Evolutionary conservation across 177 flowering plant genomes (phyloP).

Genomic region (Vitis hybrid): DNA sequence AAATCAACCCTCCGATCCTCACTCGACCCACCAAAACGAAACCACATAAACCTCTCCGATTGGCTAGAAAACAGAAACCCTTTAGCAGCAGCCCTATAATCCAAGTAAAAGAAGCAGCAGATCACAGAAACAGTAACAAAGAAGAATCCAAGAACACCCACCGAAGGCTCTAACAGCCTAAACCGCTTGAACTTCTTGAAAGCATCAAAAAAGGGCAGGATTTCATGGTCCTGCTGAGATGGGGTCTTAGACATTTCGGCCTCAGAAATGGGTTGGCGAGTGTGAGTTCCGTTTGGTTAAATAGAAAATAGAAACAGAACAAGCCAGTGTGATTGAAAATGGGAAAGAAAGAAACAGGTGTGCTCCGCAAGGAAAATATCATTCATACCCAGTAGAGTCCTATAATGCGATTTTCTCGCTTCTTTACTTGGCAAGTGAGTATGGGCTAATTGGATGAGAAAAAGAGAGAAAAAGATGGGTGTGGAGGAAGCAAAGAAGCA

Average conservation of each 20-base stretch:
- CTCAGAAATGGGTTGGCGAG: conserved; percentile 4
- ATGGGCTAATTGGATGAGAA: background rate
- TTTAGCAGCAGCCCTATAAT: conserved; percentile 37
- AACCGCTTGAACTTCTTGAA: conserved; percentile 57
- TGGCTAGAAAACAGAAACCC: conserved; percentile 33
- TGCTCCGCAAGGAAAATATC: conserved; percentile 24
- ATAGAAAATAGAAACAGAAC: background rate
- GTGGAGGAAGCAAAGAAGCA: conserved; percentile 44
- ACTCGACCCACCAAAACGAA: conserved; percentile 23
- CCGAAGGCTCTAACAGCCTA: conserved; percentile 48
- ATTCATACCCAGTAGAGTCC: conserved; percentile 17
- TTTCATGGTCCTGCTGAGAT: conserved; percentile 23
- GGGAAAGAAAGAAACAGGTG: conserved; percentile 9
- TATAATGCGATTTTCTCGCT: conserved; percentile 4
- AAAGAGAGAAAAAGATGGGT: conserved; percentile 22
- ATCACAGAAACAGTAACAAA: conserved; percentile 39
- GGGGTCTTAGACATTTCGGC: conserved; percentile 35
- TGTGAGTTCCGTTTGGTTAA: conserved; percentile 5
- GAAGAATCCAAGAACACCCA: conserved; percentile 57
- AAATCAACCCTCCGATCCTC: conserved; percentile 32
- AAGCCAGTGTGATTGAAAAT: background rate
- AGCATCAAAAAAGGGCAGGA: conserved; percentile 25
- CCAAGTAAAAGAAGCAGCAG: conserved; percentile 62
- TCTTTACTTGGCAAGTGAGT: conserved; percentile 38
- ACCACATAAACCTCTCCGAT: conserved; percentile 42